Percentiles rank a stretch among this genome's conserved stretches.
phyloP scores from a whole-genome alignment of 768 basidiomycete species.

The Psilocybe cyanescens region DNA sequence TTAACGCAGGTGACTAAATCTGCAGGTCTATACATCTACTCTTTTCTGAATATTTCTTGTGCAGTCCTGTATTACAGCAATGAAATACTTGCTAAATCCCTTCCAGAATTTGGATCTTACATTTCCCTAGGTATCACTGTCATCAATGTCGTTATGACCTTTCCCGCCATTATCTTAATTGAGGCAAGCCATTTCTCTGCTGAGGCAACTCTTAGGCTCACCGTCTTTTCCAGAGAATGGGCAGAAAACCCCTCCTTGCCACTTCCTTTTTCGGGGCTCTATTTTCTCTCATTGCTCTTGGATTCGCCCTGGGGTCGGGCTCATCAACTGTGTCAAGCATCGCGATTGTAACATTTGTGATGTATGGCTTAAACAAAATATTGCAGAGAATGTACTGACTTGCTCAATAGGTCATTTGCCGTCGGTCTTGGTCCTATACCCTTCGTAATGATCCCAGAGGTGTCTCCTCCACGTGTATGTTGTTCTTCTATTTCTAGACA shows the following conservation, averaged over 20 bases:
- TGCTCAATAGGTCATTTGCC: constrained; percentile 71
- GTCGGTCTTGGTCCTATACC: constrained; percentile 91
- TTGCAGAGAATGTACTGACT: neutral
- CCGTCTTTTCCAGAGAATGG: constrained; percentile 57
- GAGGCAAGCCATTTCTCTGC: constrained; percentile 54
- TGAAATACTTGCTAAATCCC: constrained; percentile 77
- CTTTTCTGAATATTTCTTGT: constrained; percentile 3
- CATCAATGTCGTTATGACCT: constrained; percentile 83
- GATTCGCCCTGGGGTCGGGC: constrained; percentile 69
- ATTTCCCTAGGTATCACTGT: constrained; percentile 85
- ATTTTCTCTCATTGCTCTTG: constrained; percentile 66
- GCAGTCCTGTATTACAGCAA: constrained; percentile 91
- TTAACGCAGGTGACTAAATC: constrained; percentile 63
- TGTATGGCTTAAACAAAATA: constrained; percentile 48
- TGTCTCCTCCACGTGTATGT: constrained; percentile 78
- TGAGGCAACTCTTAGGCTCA: neutral
- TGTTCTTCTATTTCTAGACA: neutral
- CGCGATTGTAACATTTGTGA: constrained; percentile 80
- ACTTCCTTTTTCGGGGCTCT: constrained; percentile 71
- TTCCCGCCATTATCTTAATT: constrained; percentile 86
- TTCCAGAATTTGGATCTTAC: constrained; percentile 81
- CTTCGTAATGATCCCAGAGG: constrained; percentile 90
- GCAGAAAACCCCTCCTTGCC: constrained; percentile 70
- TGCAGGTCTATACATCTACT: neutral
- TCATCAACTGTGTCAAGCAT: constrained; percentile 66